Evolutionary conservation across 2,329 filamentous ascomycete species (phyloP).

Genomic region (Paracorniculantispora psalliotae): DNA sequence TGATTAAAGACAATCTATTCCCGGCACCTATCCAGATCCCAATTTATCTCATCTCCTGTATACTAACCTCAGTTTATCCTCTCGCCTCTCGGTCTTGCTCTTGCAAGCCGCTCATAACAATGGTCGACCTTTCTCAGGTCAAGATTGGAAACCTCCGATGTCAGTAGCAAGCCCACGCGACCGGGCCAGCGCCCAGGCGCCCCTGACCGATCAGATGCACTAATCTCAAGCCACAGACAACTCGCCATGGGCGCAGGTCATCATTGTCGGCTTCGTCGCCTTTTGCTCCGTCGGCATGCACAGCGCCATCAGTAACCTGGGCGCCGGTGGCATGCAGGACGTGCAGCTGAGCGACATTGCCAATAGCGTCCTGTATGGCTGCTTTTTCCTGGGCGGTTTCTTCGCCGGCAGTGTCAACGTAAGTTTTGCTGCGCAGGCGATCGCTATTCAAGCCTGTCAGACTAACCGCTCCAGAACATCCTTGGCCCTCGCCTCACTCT

Average conservation of each 20-base stretch:
- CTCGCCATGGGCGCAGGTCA: conserved; percentile 18
- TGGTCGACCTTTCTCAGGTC: not conserved
- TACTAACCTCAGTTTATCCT: not conserved
- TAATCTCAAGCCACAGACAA: conserved; percentile 8
- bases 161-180: not conserved
- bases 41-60: not conserved
- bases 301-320: conserved; percentile 16
- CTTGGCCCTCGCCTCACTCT: conserved; percentile 62
- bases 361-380: conserved; percentile 44
- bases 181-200: not conserved
- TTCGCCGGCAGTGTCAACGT: conserved; percentile 63
- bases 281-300: conserved; percentile 23
- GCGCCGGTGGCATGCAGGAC: conserved; percentile 11
- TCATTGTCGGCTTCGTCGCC: conserved; percentile 20
- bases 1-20: not conserved
- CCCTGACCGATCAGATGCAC: not conserved
- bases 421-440: not conserved
- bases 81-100: not conserved
- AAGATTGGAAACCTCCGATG: not conserved
- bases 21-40: not conserved
- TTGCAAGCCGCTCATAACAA: not conserved
- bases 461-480: conserved; percentile 43
- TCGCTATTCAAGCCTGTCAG: not conserved
- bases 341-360: conserved; percentile 14
- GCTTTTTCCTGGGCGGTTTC: conserved; percentile 58